Evolutionary conservation across 139 green algal genomes (phyloP), one percentile per base, ranked within the genome.

Genomic region (Coelastrella sp.): DNA sequence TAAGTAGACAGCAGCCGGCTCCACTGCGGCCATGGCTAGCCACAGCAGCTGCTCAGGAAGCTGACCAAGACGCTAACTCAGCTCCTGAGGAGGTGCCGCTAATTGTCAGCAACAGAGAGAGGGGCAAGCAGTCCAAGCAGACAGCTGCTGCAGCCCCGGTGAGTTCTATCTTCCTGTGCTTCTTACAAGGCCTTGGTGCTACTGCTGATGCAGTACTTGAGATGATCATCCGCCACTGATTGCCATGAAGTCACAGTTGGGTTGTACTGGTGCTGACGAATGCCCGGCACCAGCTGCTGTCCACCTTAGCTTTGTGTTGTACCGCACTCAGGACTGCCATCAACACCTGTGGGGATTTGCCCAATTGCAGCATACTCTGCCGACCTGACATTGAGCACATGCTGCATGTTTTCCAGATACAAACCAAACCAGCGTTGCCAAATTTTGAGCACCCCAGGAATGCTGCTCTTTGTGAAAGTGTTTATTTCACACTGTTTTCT

Each of bases 31-130:
- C 49, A 63, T 17, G 68, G 73, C 25, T 17, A 59, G 66, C 61
- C n/a, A 8, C 59, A 78, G 35, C 82, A 78, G 91, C 89, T 76
- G 84, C 70, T 49, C 35, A 3, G 35, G 35, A 49, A 49, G 35
- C 35, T 49, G 35, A 49, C 35, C 35, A 49, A 49, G 35, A 49
- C 1, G 35, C 35, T 49, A 3, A 49, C 35, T 49, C 35, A 49
- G 35, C 35, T 5, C 35, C 35, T 49, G 35, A 66, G 78, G 27
- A 76, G 68, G 27, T 56, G 72, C 88, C 61, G 15, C 27, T 19
- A 4, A 8, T 81, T 78, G 57, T 19, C 60, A 12, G 24, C 17
- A 81, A 17, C 84, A 82, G 85, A 63, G 81, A 81, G 19, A 58
- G 65, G n/a, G 66, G 73, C 63, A 60, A 35, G 73, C 57, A 7